Evolutionary conservation across 805 yeast genomes (phyloP).

Genomic region (Ascoidea rubescens): DNA sequence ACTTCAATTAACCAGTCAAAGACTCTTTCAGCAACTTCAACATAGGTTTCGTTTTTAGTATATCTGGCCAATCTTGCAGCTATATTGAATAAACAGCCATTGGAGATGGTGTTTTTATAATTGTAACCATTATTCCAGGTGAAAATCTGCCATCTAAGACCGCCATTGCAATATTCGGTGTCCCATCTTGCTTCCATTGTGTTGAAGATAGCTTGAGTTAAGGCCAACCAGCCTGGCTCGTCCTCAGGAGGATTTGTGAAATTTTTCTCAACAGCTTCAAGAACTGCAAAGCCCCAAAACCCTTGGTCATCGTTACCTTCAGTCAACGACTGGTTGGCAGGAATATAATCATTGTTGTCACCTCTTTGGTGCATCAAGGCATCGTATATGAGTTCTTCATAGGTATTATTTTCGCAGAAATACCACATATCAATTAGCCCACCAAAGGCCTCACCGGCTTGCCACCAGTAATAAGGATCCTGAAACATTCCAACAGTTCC

Average conservation of each 20-base stretch:
- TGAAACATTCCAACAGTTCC: conserved; percentile 63
- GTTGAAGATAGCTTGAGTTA: conserved; percentile 77
- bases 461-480: conserved; percentile 83
- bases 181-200: conserved; percentile 82
- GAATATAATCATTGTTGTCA: conserved; percentile 52
- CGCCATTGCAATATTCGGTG: conserved; percentile 46
- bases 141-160: conserved; percentile 86
- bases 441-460: conserved; percentile 67
- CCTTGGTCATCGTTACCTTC: conserved; percentile 94
- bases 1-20: conserved; percentile 59
- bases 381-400: conserved; percentile 34
- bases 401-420: conserved; percentile 54
- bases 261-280: conserved; percentile 76
- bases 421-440: conserved; percentile 51
- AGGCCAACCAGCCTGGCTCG: conserved; percentile 57
- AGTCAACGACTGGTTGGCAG: conserved; percentile 66
- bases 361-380: conserved; percentile 59
- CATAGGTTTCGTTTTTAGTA: conserved; percentile 57
- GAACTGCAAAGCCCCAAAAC: conserved; percentile 80
- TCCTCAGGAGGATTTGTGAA: conserved; percentile 53
- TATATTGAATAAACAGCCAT: conserved; percentile 67
- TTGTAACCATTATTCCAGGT: conserved; percentile 80
- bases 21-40: conserved; percentile 59
- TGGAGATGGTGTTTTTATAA: conserved; percentile 80
- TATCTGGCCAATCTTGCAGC: conserved; percentile 78